phyloP scores from a whole-genome alignment of 805 yeast genomes.

The Metschnikowia continentalis region DNA sequence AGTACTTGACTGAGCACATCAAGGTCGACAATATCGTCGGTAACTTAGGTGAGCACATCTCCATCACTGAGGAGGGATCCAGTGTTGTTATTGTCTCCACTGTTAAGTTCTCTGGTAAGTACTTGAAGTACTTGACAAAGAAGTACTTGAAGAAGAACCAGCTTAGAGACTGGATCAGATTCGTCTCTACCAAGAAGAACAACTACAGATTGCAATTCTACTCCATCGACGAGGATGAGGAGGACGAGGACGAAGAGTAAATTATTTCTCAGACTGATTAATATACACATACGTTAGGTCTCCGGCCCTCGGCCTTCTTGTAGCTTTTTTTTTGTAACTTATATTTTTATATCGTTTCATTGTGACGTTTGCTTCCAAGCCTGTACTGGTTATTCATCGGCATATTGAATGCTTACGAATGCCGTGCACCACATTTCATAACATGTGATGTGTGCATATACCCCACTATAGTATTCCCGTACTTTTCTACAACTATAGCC shows the following conservation, averaged over 20 bases:
- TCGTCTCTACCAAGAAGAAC: conserved; percentile 92
- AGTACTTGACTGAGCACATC: conserved; percentile 98
- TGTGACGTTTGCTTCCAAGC: no score
- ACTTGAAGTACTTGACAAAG: conserved; percentile 99
- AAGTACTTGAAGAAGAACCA: conserved; percentile 99
- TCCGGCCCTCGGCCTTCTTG: no score
- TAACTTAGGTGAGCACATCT: conserved; percentile 93
- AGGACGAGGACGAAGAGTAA: conserved; percentile 43
- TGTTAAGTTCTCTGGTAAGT: conserved; percentile 98
- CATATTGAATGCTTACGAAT: no score
- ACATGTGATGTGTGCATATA: no score
- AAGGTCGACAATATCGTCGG: conserved; percentile 96
- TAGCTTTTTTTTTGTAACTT: no score
- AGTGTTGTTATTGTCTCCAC: conserved; percentile 86
- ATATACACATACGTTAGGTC: neutral
- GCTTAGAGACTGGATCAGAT: conserved; percentile 99
- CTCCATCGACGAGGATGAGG: conserved; percentile 80
- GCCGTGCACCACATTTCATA: no score
- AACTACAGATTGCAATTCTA: conserved; percentile 97
- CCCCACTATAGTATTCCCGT: no score
- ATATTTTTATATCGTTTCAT: no score
- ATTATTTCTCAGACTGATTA: neutral
- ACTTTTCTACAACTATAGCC: no score
- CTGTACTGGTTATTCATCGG: no score
- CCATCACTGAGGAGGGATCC: conserved; percentile 82